Base-by-base conservation (phyloP, 495 filamentous ascomycete species). In the Daldinia decipiens region DNA sequence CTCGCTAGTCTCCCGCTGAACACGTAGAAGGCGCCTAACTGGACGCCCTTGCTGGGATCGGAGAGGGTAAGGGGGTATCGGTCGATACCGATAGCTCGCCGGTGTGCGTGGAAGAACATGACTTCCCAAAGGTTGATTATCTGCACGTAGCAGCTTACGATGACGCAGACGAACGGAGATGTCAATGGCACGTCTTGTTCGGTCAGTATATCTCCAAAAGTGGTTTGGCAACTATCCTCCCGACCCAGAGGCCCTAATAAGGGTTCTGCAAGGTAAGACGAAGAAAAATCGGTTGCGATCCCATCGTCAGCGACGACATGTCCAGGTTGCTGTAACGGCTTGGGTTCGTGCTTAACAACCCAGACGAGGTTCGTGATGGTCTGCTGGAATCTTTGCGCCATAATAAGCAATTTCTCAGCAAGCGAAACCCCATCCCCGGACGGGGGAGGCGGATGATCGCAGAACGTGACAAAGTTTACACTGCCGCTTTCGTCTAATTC, bases 121-220 rank as follows among this genome's bases (percentile, higher is more conserved):
- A 36, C 47, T 40, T 74, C 68, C 58, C 63, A 71, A 9, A 74
- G 72, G 8, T 32, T 19, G 29, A 74, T 64, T 3, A 59, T 53
- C 19, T 71, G 63, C 29, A 68, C 68, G 64, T 64, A 71, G 60
- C 72, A 71, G 59, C 72, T 71, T 3, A 66, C 53, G 13, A 73
- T 58, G 4, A 58, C 36, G 19, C 58, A 70, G 32, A 36, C 62
- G 19, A 73, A 69, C 0, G 71, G 57, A 0, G 67, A 63, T 17
- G 62, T 43, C 5, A 70, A 58, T 0, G 8, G 26, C 8, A 27
- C 45, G 5, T 62, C 53, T 7, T 54, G 36, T 19, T 52, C 26
- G 19, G 57, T 9, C 8, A 26, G 6, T 7, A 0, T 17, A 27
- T 54, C 51, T n/a, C 27, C 31, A 15, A 40, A 12, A 13, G 36